Conservation (phyloP, 176 grass and related monocot genomes). For the Aegilops longissima region DNA sequence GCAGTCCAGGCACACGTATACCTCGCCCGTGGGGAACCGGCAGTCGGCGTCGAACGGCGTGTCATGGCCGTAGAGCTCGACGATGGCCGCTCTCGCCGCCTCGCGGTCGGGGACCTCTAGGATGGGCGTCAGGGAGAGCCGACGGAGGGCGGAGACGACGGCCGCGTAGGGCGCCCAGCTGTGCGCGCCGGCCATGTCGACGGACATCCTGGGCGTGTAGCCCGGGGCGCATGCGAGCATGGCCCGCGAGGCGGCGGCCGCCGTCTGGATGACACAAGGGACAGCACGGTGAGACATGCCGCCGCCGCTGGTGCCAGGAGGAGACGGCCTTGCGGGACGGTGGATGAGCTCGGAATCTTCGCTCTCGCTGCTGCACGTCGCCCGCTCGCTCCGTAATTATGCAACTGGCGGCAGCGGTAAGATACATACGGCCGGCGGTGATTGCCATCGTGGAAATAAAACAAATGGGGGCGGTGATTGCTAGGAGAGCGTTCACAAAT, state of each 20-base stretch:
- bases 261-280: neutral
- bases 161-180: conserved; percentile 20
- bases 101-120: neutral
- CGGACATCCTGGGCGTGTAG: conserved; percentile 7
- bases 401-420: too few species aligned
- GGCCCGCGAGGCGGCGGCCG: neutral
- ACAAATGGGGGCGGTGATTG: too few species aligned
- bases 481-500: too few species aligned
- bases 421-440: too few species aligned
- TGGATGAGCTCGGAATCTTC: too few species aligned
- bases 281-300: neutral
- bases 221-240: neutral
- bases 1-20: conserved; percentile 22
- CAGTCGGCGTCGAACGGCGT: neutral
- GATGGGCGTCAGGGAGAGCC: neutral
- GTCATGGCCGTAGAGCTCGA: neutral
- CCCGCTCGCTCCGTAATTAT: too few species aligned
- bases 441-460: too few species aligned
- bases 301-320: neutral
- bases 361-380: too few species aligned
- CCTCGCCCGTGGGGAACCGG: conserved; percentile 21
- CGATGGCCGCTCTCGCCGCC: neutral
- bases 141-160: neutral
- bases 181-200: conserved; percentile 11
- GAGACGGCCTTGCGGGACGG: neutral